Evolutionary conservation across 352 stramenopile species (phyloP), one percentile per base, ranked within the genome.

Genomic region (Globisporangium parvum): DNA sequence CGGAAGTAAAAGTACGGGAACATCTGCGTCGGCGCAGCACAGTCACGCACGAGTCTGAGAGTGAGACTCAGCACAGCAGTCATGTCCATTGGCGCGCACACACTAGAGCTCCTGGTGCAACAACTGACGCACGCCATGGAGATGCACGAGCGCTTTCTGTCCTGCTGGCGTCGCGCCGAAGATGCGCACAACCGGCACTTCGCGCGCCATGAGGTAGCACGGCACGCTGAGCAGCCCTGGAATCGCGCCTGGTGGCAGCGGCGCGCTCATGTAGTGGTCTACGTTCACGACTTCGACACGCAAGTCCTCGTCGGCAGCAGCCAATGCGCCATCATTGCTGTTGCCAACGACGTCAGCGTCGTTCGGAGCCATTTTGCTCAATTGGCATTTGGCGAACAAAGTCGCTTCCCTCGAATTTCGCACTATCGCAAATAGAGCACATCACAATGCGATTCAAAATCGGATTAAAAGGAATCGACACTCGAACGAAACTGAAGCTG

Each of bases 1-100:
- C 84, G 80, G 42, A 95, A 90, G 71, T 94, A 95, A 55, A 95
- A 93, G 59, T 95, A 95, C 21, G 85, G 85, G 46, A 93, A 91
- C 33, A 93, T 70, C 85, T 95, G 53, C 20, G 31, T 17, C 17
- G 11, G n/a, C n/a, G 21, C 8, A 37, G 21, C 8, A 37, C 15
- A 26, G 40, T 2, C 6, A 58, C 5, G 6, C 44, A 47, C 1
- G 23, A 14, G 31, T 12, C 31, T 37, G 31, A 3, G 42, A 41
- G 14, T 41, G 12, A 60, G 18, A 28, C 17, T 3, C 4, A 23
- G 42, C 21, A 24, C 42, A 23, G 2, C n/a, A 2, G n/a, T 6
- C 28, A 6, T 18, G 26, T 6, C 24, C 26, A 23, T 17, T 37
- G 11, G 0, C 21, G 26, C 14, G 31, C 6, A 1, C 31, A 37